Base-by-base conservation (phyloP, 768 basidiomycete genomes). In the Naganishia friedmannii region DNA sequence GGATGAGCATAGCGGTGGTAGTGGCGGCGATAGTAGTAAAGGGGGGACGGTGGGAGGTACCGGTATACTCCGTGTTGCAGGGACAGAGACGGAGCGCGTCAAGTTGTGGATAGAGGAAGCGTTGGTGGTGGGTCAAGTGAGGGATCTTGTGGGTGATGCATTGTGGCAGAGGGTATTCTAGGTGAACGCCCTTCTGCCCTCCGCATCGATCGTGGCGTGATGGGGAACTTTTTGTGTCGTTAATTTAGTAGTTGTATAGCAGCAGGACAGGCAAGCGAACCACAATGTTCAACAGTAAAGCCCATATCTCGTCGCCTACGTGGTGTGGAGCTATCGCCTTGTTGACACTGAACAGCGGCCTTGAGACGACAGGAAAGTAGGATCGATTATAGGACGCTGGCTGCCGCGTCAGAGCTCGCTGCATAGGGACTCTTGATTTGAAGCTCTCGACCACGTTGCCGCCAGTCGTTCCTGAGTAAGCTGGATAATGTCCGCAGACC, bases 31-130 rank as follows among this genome's bases (percentile, higher is more conserved):
- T 26, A 21, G 3, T 51, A 21, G 48, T 26, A 21, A 12, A 21
- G 13, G 1, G 6, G n/a, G 48, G 4, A 13, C 7, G n/a, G 48
- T 3, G 7, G 48, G 23, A n/a, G 48, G 48, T n/a, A 51, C 48
- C 3, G 84, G 86, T 10, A 82, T 96, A 34, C 79, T 95, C 66
- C 85, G 92, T 73, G 85, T 88, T 13, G 91, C 90, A 10, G 93
- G 87, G 21, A 83, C 82, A 74, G 90, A 91, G 75, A 88, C 90
- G 45, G 91, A 94, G 81, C 82, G 83, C 46, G 90, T 92, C 21
- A 87, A 86, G 78, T 73, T 76, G 19, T 94, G 90, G 90, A 79
- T 96, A 26, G 84, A 84, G 69, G 83, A 83, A 10, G 84, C 84
- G 0, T 81, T 94, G 68, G 71, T 55, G 3, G 29, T 10, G 12